Percentiles rank a stretch among this genome's conserved stretches.
phyloP scores from a whole-genome alignment of 352 stramenopile species.

The Pythium brassicae region DNA sequence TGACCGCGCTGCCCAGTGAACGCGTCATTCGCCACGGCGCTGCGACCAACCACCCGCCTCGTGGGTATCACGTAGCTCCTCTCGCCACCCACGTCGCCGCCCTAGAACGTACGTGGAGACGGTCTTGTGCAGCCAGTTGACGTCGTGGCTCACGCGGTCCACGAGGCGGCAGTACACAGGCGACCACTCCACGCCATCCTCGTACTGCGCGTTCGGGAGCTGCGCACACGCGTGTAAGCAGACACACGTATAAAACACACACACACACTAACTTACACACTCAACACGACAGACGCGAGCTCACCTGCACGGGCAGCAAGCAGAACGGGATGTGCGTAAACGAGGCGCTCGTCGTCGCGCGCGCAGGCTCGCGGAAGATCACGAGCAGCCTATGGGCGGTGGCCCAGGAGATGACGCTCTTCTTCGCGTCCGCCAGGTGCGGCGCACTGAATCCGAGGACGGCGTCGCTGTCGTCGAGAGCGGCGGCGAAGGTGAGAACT shows the following conservation, averaged over 20 bases:
- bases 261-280: too few relatives aligned
- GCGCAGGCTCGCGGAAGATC: conserved; percentile 34
- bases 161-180: conserved; percentile 72
- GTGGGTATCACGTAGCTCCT: not conserved
- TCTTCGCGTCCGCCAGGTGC: conserved; percentile 50
- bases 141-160: conserved; percentile 76
- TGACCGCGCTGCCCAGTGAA: conserved; percentile 80
- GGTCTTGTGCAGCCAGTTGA: conserved; percentile 71
- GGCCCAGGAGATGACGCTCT: conserved; percentile 70
- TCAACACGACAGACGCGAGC: not conserved
- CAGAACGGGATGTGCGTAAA: conserved; percentile 81
- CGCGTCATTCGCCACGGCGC: conserved; percentile 77
- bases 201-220: conserved; percentile 53
- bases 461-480: conserved; percentile 20
- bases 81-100: too few relatives aligned
- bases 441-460: conserved; percentile 32
- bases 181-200: conserved; percentile 58
- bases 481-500: not conserved
- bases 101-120: conserved; percentile 32
- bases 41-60: conserved; percentile 2
- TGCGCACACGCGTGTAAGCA: conserved; percentile 1
- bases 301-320: conserved; percentile 55
- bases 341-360: conserved; percentile 24
- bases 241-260: too few relatives aligned
- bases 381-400: conserved; percentile 72